Base-by-base conservation (phyloP, 805 yeast species). In the Lipomyces oligophaga region DNA sequence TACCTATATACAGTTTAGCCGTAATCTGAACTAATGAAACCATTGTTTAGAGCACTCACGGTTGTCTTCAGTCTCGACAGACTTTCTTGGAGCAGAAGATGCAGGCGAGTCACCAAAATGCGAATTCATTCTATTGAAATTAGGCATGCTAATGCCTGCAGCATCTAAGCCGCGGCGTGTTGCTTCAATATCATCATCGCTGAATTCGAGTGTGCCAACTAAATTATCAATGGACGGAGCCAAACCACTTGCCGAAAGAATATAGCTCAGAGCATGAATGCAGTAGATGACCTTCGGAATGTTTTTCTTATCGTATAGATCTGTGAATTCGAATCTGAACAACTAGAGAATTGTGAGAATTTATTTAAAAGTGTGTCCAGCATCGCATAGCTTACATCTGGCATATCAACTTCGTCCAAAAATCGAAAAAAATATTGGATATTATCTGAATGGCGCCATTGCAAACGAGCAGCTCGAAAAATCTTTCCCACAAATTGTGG, bases 201-300 rank as follows among this genome's bases (percentile, higher is more conserved):
- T 64, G 58, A 90, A 85, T 19, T 74, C 72, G 3, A 81, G 59
- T 46, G 74, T 71, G 2, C 84, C 88, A 7, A 80, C 81, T 27
- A 85, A 65, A 52, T 78, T 76, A 27, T 72, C 74, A 60, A 90
- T 75, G 31, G 38, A 38, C 3, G 71, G 67, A 19, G 81, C 80
- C 16, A 68, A 67, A 21, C 76, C 74, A 22, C 78, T 71, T 41
- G 69, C 70, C 18, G 81, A 74, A 45, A 93, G 71, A 62, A 86
- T 78, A 57, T 78, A 85, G 41, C 88, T 80, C 54, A 90, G 67
- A 2, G 96, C 96, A 68, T 90, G 96, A 30, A 93, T 67, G 58
- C 97, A 89, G 66, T 87, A 88, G 62, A 93, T 83, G 21, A 93
- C 97, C 61, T 86, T 89, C 13, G 97, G 97, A 18, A 89, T 77